Conservation (phyloP, 1,139 yeast genomes). For the Pichia sp. region DNA sequence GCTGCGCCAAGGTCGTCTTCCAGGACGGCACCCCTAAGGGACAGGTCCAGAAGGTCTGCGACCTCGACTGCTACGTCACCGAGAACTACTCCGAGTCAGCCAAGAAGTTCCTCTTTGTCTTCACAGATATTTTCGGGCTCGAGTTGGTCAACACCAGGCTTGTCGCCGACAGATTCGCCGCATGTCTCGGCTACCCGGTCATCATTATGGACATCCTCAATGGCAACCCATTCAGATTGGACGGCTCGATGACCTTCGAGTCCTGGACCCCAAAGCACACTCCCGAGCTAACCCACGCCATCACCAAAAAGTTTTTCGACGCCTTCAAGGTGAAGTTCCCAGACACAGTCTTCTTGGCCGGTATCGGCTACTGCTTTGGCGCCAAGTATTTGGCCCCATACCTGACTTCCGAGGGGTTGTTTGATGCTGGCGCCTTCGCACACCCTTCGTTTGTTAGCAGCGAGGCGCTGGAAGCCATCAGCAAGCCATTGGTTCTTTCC, state of each 20-base stretch:
- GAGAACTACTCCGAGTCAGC: slow-evolving; percentile 41
- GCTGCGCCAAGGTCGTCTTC: slow-evolving; percentile 36
- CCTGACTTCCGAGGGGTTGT: slow-evolving; percentile 42
- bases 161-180: slow-evolving; percentile 69
- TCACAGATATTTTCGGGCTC: slow-evolving; percentile 69
- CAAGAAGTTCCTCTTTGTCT: slow-evolving; percentile 48
- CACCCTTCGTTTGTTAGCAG: slow-evolving; percentile 72
- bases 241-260: slow-evolving; percentile 26
- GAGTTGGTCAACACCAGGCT: slow-evolving; percentile 50
- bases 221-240: slow-evolving; percentile 45
- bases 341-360: slow-evolving; percentile 50
- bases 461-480: slow-evolving; percentile 57
- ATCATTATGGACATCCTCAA: slow-evolving; percentile 69
- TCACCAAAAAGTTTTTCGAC: slow-evolving; percentile 43
- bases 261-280: slow-evolving; percentile 58
- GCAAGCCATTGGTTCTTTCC: slow-evolving; percentile 59
- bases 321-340: slow-evolving; percentile 37
- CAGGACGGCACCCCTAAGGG: slow-evolving; percentile 53
- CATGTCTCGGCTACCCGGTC: slow-evolving; percentile 55
- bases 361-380: slow-evolving; percentile 82
- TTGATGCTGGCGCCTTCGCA: slow-evolving; percentile 65
- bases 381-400: slow-evolving; percentile 63
- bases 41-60: slow-evolving; percentile 37
- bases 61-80: slow-evolving; percentile 50
- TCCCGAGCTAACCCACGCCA: slow-evolving; percentile 40